Evolutionary conservation across 2,329 filamentous ascomycete species (phyloP).

Genomic region (Verticillium nonalfalfae): DNA sequence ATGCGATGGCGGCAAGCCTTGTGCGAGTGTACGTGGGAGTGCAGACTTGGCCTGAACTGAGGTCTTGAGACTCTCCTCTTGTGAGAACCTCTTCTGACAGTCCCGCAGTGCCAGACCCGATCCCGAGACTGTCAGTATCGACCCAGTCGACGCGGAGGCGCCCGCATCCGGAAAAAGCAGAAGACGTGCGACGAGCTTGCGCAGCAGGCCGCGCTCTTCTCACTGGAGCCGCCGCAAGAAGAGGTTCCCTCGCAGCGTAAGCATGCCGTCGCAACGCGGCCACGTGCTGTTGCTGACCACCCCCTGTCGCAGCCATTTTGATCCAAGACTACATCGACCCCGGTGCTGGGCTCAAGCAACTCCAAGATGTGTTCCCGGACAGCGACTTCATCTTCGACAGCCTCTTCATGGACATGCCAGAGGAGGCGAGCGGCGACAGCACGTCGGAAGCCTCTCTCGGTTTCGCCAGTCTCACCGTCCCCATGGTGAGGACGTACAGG

Average conservation of each 20-base stretch:
- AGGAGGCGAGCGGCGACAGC: constrained; percentile 11
- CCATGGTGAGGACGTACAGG: constrained; percentile 34
- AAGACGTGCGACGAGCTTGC: constrained; percentile 11
- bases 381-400: constrained; percentile 42
- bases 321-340: constrained; percentile 36
- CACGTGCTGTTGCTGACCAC: constrained; percentile 1
- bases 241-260: constrained; percentile 23
- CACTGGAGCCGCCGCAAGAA: constrained; percentile 7
- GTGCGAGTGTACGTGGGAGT: constrained; percentile 30
- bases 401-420: constrained; percentile 22
- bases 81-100: constrained; percentile 8
- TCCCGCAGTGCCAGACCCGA: constrained; percentile 28
- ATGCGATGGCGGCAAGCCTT: constrained; percentile 37
- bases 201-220: constrained; percentile 1
- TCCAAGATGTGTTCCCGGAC: constrained; percentile 37
- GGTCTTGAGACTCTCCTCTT: neutral
- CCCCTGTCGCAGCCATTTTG: constrained; percentile 19
- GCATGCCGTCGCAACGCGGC: constrained; percentile 2
- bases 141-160: constrained; percentile 35
- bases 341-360: constrained; percentile 38
- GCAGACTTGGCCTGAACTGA: no score
- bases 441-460: constrained; percentile 10
- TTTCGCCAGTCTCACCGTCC: constrained; percentile 11
- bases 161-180: constrained; percentile 33
- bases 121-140: constrained; percentile 34